Evolutionary conservation across 169 alveolate species (phyloP), one percentile per base, ranked within the genome.

Genomic region (Eimeria acervulina): DNA sequence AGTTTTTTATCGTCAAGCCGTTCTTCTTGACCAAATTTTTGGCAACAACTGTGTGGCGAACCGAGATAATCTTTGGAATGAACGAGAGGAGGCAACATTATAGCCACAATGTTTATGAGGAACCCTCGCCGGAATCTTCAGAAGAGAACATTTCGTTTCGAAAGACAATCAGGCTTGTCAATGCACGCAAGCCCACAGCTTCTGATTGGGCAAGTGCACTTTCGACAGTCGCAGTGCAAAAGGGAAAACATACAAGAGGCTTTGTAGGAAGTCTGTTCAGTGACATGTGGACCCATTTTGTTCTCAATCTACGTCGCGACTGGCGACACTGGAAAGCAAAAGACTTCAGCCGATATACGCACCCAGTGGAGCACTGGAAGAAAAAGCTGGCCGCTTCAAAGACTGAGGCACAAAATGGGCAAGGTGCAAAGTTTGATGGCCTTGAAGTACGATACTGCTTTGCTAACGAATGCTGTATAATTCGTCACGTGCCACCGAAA

Each of bases 61-160:
- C 96, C 6, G 92, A 93, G 72, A 61, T 93, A 21, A 84, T 93
- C 26, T 93, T 93, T 61, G 96, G 96, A 42, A 28, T 93, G 96
- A 93, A 93, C 85, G 85, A 61, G 76, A 85, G 85, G 51, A 47
- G 93, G 31, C 91, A 83, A 51, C 40, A 55, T 55, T 83, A 83
- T 36, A 83, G 91, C 52, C 68, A 83, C 15, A 4, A 17, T 28
- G 91, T 83, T 44, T 83, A 83, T 83, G 91, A 51, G 76, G 91
- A 83, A 4, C 91, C 91, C 28, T 23, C 72, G 23, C 2, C 42
- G 47, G 91, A 13, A 47, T 12, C 76, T 52, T 55, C 19, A n/a
- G 72, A 47, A 51, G 76, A 83, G 51, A 51, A 51, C 72, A 52
- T 52, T 2, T 83, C 91, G 17, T 23, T 83, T 51, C n/a, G 91